Evolutionary conservation across 139 green algal species (phyloP).

Genomic region (Tetraselmis chui): DNA sequence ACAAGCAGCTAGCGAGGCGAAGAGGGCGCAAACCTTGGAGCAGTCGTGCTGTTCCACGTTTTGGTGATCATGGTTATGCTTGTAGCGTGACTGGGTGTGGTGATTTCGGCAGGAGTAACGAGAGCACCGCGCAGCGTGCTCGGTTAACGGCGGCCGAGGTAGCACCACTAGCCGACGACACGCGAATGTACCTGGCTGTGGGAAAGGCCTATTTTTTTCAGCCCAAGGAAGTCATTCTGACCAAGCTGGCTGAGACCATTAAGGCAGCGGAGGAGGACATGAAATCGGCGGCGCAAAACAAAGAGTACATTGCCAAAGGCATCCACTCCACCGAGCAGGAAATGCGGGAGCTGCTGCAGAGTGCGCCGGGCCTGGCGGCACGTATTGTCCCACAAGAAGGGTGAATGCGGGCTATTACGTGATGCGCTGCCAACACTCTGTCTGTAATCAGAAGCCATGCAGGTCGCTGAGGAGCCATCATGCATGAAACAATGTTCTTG

Average conservation of each 20-base stretch:
- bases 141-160: not conserved
- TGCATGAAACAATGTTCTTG: too few relatives aligned
- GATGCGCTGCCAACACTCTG: too few relatives aligned
- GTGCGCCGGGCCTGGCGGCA: not conserved
- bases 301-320: not conserved
- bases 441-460: too few relatives aligned
- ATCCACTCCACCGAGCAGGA: not conserved
- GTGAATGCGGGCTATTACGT: too few relatives aligned
- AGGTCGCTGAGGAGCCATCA: too few relatives aligned
- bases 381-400: not conserved
- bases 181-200: not conserved
- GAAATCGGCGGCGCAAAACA: not conserved
- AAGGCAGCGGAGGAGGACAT: not conserved
- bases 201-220: not conserved
- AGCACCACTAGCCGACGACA: not conserved
- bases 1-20: too few relatives aligned
- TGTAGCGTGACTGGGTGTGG: not conserved
- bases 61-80: too few relatives aligned
- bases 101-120: not conserved
- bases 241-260: not conserved
- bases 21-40: too few relatives aligned
- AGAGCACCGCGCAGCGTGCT: not conserved
- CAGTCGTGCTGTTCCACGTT: too few relatives aligned
- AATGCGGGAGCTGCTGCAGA: not conserved
- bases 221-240: not conserved